Evolutionary conservation across 1,284 basidiomycete species (phyloP), one percentile per base, ranked within the genome.

Genomic region (Cystobasidium slooffiae): DNA sequence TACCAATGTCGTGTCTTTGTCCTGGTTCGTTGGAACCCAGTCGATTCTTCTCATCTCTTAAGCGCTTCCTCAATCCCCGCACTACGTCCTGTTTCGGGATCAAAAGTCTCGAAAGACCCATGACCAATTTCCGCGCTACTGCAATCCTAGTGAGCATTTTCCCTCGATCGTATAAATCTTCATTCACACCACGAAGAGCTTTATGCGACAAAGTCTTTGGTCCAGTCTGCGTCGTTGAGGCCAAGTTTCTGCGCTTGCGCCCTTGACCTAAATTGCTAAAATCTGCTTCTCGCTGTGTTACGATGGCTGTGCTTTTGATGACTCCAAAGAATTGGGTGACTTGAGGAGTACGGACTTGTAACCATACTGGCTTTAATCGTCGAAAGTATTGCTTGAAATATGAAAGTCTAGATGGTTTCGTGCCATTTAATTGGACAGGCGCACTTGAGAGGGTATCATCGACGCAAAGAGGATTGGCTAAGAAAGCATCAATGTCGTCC

Each of bases 81-180:
- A 97, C 86, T 1, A 96, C 91, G 79, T 94, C 91, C 7, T 88
- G 88, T 81, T 97, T 97, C 14, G 90, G 88, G 0, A 88, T 89
- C 43, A 97, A 84, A 63, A 96, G 83, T 20, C 94, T 85, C 12
- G 88, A 87, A 41, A 97, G 83, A 0, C 91, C 90, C 0, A 93
- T 94, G 43, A 96, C 91, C 14, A 96, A 85, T 77, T 90, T 87
- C 75, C 94, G 86, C 72, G 90, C 89, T 75, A 89, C 86, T 1
- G 92, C 91, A 84, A 97, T 95, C 12, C 92, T 88, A 53, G 88
- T 82, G 66, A 89, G 78, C 83, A 88, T 86, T 44, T 82, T 66
- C 9, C 37, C 63, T 31, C 70, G 62, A 44, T 73, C 62, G 20
- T 73, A 73, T 39, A 73, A 46, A 44, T 65, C 62, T 43, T 59